phyloP scores from a whole-genome alignment of 2,329 filamentous ascomycete species.

The Fusarium mexicanum region DNA sequence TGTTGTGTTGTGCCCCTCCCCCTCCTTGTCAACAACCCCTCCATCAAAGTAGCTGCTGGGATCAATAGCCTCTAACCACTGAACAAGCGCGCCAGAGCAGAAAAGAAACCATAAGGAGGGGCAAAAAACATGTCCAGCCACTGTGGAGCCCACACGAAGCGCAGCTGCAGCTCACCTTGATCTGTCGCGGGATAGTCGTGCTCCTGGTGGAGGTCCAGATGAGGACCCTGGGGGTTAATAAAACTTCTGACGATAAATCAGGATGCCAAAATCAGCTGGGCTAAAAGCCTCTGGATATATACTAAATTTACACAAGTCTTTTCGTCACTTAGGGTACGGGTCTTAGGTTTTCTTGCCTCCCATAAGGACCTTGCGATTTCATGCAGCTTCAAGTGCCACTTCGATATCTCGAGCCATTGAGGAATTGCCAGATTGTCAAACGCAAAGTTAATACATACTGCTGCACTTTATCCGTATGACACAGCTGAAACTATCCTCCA shows the following conservation, averaged over 20 bases:
- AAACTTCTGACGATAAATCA: not conserved
- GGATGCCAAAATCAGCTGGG: not conserved
- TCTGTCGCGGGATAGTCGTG: constrained; percentile 14
- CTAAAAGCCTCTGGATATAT: not conserved
- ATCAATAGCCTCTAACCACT: constrained; percentile 14
- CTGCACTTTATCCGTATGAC: not conserved
- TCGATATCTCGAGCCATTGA: constrained; percentile 16
- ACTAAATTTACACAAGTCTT: not conserved
- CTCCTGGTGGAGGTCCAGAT: constrained; percentile 9
- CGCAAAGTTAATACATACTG: not conserved
- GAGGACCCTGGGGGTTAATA: not conserved
- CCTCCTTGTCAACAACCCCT: constrained; percentile 37
- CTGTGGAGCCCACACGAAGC: constrained; percentile 26
- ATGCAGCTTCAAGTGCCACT: constrained; percentile 13
- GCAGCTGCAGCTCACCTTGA: constrained; percentile 38
- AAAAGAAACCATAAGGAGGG: constrained; percentile 20
- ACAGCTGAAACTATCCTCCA: not conserved
- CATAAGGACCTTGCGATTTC: constrained; percentile 1
- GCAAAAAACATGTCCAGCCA: constrained; percentile 35
- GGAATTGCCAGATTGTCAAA: constrained; percentile 25
- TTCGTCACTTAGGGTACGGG: not conserved
- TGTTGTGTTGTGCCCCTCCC: constrained; percentile 26
- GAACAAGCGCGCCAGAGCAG: constrained; percentile 17
- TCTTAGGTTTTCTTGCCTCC: not conserved
- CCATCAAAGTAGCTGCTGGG: constrained; percentile 30